A percentile compares a stretch with the other conserved stretches of the same genome.
Conservation (phyloP, 768 basidiomycete genomes). For the Leccinellum albellum region DNA sequence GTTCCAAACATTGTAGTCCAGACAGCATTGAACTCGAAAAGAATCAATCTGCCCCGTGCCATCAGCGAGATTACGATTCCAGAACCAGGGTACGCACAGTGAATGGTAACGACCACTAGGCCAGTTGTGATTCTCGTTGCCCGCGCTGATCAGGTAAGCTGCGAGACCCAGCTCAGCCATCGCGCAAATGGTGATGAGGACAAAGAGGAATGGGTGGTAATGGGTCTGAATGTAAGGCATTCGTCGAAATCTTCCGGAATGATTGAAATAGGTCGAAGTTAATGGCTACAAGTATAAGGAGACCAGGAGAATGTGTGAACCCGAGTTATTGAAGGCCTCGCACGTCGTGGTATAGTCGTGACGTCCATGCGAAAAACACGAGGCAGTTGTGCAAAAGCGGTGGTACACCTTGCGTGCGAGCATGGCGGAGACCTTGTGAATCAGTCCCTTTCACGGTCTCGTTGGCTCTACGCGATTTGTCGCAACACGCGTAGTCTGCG, state of each 20-base stretch:
- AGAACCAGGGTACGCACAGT: constrained; percentile 42
- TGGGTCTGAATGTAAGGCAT: constrained; percentile 47
- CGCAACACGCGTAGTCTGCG: constrained; percentile 15
- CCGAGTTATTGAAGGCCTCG: constrained; percentile 18
- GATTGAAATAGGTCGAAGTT: constrained; percentile 9
- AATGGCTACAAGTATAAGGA: constrained; percentile 12
- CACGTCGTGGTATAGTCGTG: constrained; percentile 25
- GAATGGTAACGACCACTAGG: constrained; percentile 60
- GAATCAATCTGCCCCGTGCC: constrained; percentile 41
- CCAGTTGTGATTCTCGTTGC: constrained; percentile 61
- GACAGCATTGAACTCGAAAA: constrained; percentile 59
- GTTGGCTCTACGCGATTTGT: constrained; percentile 5
- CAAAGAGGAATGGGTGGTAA: constrained; percentile 61
- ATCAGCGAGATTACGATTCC: constrained; percentile 3
- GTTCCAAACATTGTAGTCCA: constrained; percentile 75
- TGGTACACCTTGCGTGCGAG: neutral
- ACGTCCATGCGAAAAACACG: constrained; percentile 32
- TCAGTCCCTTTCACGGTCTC: constrained; percentile 6
- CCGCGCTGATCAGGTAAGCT: constrained; percentile 66
- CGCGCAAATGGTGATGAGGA: constrained; percentile 61
- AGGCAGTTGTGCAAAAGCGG: constrained; percentile 19
- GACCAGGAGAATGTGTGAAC: constrained; percentile 6
- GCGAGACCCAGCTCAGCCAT: constrained; percentile 74
- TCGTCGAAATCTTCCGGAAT: constrained; percentile 11
- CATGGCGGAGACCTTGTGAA: constrained; percentile 3